Percentiles rank a stretch among this genome's conserved stretches.
Evolutionary conservation across 1,284 basidiomycete genomes (phyloP).

Genomic region (Cutaneotrichosporon spelunceum): DNA sequence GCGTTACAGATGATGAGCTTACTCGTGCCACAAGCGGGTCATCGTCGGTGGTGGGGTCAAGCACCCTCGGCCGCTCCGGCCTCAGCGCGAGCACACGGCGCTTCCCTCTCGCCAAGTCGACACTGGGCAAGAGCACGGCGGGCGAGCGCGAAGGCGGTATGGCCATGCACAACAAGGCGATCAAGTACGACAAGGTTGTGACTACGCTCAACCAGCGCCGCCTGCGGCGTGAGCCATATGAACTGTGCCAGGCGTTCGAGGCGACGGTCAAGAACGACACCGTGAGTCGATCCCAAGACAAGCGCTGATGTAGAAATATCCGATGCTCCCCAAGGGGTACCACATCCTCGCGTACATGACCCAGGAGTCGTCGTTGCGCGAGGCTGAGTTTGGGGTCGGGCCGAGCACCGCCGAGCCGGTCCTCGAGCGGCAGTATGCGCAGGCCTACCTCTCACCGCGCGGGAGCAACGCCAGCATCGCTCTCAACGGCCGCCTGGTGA

Average conservation of each 20-base stretch:
- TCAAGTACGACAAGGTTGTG: slow-evolving; percentile 83
- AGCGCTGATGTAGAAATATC: slow-evolving; percentile 36
- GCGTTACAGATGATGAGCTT: slow-evolving; percentile 48
- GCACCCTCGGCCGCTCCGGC: slow-evolving; percentile 32
- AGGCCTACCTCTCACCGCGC: slow-evolving; percentile 50
- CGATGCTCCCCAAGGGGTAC: slow-evolving; percentile 47
- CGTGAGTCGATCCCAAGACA: slow-evolving; percentile 7
- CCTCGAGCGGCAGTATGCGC: slow-evolving; percentile 54
- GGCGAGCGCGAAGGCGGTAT: slow-evolving; percentile 51
- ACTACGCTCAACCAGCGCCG: slow-evolving; percentile 55
- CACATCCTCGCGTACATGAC: slow-evolving; percentile 53
- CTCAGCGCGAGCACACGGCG: slow-evolving; percentile 35
- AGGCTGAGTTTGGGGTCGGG: background rate
- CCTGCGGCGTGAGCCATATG: slow-evolving; percentile 38
- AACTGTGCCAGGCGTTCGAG: slow-evolving; percentile 39
- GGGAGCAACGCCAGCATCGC: slow-evolving; percentile 26
- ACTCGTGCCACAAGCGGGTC: slow-evolving; percentile 25
- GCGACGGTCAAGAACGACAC: slow-evolving; percentile 41
- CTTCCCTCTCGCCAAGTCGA: slow-evolving; percentile 43
- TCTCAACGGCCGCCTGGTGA: slow-evolving; percentile 38
- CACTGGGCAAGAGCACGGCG: slow-evolving; percentile 29
- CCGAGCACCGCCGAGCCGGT: slow-evolving; percentile 26
- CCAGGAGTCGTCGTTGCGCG: slow-evolving; percentile 52
- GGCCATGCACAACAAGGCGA: slow-evolving; percentile 80
- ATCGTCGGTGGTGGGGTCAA: slow-evolving; percentile 17